phyloP scores from a whole-genome alignment of 139 green algal species.

The Ettlia oleoabundans region DNA sequence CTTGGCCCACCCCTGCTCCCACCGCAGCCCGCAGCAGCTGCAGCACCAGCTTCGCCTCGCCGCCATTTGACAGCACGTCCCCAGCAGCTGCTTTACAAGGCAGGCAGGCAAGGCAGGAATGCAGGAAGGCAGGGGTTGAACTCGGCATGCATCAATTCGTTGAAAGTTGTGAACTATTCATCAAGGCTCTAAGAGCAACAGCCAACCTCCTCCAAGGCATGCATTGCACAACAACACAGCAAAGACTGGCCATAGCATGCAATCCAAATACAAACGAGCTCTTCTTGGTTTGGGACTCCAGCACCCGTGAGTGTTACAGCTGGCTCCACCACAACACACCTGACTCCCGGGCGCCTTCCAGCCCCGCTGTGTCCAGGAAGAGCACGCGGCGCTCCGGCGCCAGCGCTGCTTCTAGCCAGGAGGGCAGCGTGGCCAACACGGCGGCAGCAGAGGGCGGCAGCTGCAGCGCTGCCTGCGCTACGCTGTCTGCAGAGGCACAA shows the following conservation, averaged over 20 bases:
- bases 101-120: no score
- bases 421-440: background rate
- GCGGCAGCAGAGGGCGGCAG: constrained; percentile 40
- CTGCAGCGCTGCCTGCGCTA: constrained; percentile 59
- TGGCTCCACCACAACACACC: background rate
- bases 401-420: constrained; percentile 54
- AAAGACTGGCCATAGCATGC: background rate
- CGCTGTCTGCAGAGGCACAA: constrained; percentile 18
- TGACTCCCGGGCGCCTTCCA: constrained; percentile 37
- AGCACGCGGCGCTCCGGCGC: constrained; percentile 68
- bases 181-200: no score
- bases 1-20: constrained; percentile 47
- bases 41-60: constrained; percentile 67
- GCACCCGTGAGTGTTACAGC: no score
- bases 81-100: background rate
- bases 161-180: no score
- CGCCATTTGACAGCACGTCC: constrained; percentile 64
- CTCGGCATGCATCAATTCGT: no score
- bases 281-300: no score
- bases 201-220: no score
- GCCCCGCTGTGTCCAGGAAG: constrained; percentile 83
- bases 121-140: no score
- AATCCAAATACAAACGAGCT: background rate
- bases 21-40: constrained; percentile 62
- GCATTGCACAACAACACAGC: background rate